Evolutionary conservation across 116 monocot species (phyloP).

Genomic region (Phalaenopsis hybrid): DNA sequence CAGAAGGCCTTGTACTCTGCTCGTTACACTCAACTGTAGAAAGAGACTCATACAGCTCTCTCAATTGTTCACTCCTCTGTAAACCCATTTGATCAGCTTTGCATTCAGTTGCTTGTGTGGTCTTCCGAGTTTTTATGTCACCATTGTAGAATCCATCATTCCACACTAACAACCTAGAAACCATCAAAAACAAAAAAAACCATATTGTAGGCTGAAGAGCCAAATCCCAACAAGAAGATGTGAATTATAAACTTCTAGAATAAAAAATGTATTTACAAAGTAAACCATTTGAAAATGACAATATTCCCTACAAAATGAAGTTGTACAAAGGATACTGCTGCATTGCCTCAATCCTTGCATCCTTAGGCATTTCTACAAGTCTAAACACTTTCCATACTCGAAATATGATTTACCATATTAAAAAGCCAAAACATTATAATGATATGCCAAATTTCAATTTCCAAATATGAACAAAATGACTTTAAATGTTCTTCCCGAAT

Average conservation of each 20-base stretch:
- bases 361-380: too few relatives aligned
- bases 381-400: too few relatives aligned
- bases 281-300: background rate
- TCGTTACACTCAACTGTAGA: slow-evolving; percentile 38
- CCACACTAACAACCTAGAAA: slow-evolving; percentile 41
- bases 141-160: slow-evolving; percentile 66
- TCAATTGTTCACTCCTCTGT: slow-evolving; percentile 55
- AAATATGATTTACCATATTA: too few relatives aligned
- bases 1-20: slow-evolving; percentile 34
- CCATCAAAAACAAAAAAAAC: background rate
- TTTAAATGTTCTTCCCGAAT: background rate
- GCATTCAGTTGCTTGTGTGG: slow-evolving; percentile 38
- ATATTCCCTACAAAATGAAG: background rate
- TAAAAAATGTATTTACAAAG: background rate
- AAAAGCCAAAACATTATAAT: background rate
- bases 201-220: background rate
- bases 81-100: slow-evolving; percentile 42
- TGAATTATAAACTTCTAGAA: background rate
- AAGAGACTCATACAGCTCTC: slow-evolving; percentile 55
- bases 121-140: slow-evolving; percentile 63
- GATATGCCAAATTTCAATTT: background rate
- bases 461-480: background rate
- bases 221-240: background rate
- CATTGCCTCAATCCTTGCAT: too few relatives aligned
- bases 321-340: too few relatives aligned